phyloP scores from a whole-genome alignment of 2,329 filamentous ascomycete species.

The Fusarium mangiferae region DNA sequence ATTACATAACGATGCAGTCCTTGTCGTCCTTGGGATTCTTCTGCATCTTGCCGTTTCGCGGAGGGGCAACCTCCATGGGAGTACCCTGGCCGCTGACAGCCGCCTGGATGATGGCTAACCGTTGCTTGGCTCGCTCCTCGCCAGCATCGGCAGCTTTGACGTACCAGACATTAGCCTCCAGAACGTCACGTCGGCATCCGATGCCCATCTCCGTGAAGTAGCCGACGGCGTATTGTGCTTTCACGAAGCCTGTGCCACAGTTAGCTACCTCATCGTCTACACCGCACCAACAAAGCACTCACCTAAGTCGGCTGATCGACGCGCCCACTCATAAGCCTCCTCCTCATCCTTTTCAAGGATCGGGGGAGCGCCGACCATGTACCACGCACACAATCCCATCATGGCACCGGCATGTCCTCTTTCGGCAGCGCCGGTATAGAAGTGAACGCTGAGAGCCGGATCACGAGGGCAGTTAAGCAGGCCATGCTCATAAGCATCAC shows the following conservation, averaged over 20 bases:
- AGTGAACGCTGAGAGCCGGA: constrained; percentile 93
- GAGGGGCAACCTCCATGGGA: constrained; percentile 66
- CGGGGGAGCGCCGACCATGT: constrained; percentile 92
- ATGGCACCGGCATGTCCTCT: constrained; percentile 85
- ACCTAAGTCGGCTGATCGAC: constrained; percentile 87
- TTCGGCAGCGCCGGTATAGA: constrained; percentile 93
- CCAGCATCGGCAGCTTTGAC: constrained; percentile 93
- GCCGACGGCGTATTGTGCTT: constrained; percentile 92
- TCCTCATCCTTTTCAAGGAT: constrained; percentile 94
- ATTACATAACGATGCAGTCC: constrained; percentile 68
- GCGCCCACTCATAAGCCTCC: constrained; percentile 97
- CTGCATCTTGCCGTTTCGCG: constrained; percentile 61
- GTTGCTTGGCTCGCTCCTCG: constrained; percentile 87
- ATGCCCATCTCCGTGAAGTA: constrained; percentile 99
- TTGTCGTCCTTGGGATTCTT: constrained; percentile 63
- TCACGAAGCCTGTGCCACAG: constrained; percentile 64
- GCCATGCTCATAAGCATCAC: constrained; percentile 97
- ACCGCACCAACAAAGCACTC: constrained; percentile 52
- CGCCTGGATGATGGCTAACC: constrained; percentile 85
- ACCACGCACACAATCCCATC: constrained; percentile 99
- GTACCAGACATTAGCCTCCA: constrained; percentile 98
- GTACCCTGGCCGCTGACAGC: constrained; percentile 72
- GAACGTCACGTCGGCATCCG: constrained; percentile 90
- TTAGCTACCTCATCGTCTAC: constrained; percentile 22
- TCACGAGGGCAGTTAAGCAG: constrained; percentile 87